Conservation (phyloP, 441 rosid species). For the Daphne laureola region DNA sequence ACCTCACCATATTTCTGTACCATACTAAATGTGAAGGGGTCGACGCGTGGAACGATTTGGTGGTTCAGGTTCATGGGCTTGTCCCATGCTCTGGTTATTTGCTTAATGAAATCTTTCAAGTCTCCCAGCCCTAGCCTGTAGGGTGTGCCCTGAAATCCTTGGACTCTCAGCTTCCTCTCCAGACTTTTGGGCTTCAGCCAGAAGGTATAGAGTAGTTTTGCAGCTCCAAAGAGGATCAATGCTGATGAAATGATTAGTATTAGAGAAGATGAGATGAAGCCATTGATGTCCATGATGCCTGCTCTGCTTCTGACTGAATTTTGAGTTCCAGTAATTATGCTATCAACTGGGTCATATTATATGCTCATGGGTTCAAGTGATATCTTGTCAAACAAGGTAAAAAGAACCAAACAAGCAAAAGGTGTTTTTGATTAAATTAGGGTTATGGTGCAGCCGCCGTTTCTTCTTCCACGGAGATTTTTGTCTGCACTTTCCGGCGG, state of each 20-base stretch:
- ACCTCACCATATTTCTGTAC: slow-evolving; percentile 30
- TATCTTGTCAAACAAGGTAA: no score
- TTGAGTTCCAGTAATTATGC: no score
- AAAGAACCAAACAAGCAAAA: no score
- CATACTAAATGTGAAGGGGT: slow-evolving; percentile 25
- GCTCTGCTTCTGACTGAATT: no score
- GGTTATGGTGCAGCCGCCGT: no score
- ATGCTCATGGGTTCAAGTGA: no score
- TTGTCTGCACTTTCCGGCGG: no score
- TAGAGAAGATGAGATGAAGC: background rate
- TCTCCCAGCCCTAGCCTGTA: slow-evolving; percentile 31
- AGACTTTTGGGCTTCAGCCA: slow-evolving; percentile 38
- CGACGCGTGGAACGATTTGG: slow-evolving; percentile 27
- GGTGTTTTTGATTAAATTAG: no score
- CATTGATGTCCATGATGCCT: background rate
- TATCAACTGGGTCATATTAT: no score
- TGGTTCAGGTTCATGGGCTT: slow-evolving; percentile 27
- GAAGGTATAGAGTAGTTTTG: slow-evolving; percentile 20
- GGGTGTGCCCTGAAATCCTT: slow-evolving; percentile 30
- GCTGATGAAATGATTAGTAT: slow-evolving; percentile 2
- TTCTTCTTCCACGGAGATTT: no score
- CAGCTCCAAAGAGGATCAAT: slow-evolving; percentile 15
- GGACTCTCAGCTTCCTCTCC: slow-evolving; percentile 22
- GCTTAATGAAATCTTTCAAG: slow-evolving; percentile 25
- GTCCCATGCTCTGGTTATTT: slow-evolving; percentile 27